Percentiles rank a stretch among this genome's conserved stretches.
These are phyloP conservation scores for Chrysoporthe cubensis DNA, from an alignment of 2,329 filamentous ascomycete species.

Conservation along the genomic window DNA sequence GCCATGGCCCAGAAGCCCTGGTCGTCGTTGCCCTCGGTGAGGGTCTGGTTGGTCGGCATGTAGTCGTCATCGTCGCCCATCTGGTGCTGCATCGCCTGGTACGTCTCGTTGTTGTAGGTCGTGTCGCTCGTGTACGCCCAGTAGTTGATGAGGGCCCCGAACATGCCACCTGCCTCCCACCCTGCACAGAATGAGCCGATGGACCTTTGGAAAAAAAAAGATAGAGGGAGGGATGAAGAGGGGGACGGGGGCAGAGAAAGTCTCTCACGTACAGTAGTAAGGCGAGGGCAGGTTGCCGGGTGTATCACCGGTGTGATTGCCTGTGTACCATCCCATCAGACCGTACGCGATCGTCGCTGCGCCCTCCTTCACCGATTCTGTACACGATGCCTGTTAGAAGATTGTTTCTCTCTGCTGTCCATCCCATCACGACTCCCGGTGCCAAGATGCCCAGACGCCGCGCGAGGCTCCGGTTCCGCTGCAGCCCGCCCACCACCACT, in stretches of 20 bases:
- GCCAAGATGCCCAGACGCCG: background rate
- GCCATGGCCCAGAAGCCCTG: slow-evolving; percentile 73
- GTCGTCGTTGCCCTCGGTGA: slow-evolving; percentile 66
- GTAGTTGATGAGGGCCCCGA: slow-evolving; percentile 66
- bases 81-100: slow-evolving; percentile 56
- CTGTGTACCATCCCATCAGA: slow-evolving; percentile 51
- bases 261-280: slow-evolving; percentile 55
- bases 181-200: slow-evolving; percentile 8
- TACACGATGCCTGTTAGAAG: background rate
- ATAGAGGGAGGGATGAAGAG: background rate
- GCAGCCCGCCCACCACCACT: background rate
- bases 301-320: slow-evolving; percentile 48
- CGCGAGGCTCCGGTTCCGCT: background rate
- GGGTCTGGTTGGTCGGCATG: slow-evolving; percentile 58
- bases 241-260: slow-evolving; percentile 8
- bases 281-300: slow-evolving; percentile 54
- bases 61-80: slow-evolving; percentile 56
- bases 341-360: slow-evolving; percentile 48
- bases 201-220: no score
- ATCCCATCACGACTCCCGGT: background rate
- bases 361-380: slow-evolving; percentile 42
- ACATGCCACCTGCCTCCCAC: slow-evolving; percentile 69
- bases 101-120: slow-evolving; percentile 59
- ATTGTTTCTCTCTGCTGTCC: no score
- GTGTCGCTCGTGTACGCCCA: slow-evolving; percentile 65